A percentile compares a stretch with the other conserved stretches of the same genome.
These are phyloP conservation scores for Fusarium secorum DNA, from an alignment of 2,329 filamentous ascomycete genomes.

Conservation along the genomic window DNA sequence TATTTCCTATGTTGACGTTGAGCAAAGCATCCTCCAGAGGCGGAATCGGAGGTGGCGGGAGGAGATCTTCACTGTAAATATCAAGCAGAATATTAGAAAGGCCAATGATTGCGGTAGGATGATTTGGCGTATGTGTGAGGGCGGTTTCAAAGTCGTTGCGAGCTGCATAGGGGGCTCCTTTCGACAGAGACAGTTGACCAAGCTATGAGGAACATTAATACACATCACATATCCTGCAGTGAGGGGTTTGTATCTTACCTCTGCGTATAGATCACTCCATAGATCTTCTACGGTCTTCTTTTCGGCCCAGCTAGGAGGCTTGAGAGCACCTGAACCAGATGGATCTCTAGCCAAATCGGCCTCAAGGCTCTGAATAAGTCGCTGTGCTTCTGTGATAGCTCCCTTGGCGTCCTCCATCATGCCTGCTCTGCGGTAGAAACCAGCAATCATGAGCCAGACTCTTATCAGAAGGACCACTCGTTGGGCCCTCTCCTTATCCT, in stretches of 20 bases:
- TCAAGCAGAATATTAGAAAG: conserved; percentile 87
- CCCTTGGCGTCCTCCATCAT: conserved; percentile 82
- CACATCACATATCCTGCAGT: neutral
- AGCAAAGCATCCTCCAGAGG: conserved; percentile 45
- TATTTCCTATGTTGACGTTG: neutral
- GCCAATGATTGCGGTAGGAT: conserved; percentile 80
- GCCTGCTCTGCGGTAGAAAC: conserved; percentile 83
- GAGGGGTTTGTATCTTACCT: conserved; percentile 63
- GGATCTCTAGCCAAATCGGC: conserved; percentile 68
- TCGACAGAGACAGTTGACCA: conserved; percentile 71
- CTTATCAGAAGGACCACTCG: conserved; percentile 69
- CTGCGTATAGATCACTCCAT: conserved; percentile 83
- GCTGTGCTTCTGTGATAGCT: conserved; percentile 82
- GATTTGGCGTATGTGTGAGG: conserved; percentile 79
- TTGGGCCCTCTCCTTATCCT: conserved; percentile 60
- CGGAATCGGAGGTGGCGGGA: conserved; percentile 64
- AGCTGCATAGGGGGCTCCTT: conserved; percentile 71
- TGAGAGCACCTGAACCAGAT: conserved; percentile 68
- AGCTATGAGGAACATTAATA: conserved; percentile 57
- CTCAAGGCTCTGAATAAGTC: conserved; percentile 77
- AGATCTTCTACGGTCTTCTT: conserved; percentile 83
- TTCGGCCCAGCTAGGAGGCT: conserved; percentile 76
- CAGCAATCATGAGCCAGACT: conserved; percentile 90
- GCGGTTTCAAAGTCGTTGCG: conserved; percentile 83
- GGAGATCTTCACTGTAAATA: conserved; percentile 75